phyloP scores from a whole-genome alignment of 1,284 basidiomycete genomes.

The Sporisorium scitamineum region DNA sequence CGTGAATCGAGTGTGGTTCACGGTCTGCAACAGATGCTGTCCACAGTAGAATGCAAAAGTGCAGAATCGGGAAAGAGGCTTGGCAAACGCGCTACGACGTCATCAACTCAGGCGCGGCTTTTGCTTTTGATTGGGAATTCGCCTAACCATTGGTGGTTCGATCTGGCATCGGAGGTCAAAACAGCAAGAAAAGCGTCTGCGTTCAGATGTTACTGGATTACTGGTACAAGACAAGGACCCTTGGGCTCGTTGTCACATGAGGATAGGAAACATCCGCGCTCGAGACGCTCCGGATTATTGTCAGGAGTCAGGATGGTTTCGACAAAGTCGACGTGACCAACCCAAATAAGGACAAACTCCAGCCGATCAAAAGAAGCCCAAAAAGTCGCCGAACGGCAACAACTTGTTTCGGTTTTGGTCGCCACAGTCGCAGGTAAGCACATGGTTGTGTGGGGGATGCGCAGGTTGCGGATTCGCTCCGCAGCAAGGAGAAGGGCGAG shows the following conservation, averaged over 20 bases:
- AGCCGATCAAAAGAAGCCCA: not conserved
- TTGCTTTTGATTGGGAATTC: not conserved
- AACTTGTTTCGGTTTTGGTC: not conserved
- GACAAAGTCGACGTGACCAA: not conserved
- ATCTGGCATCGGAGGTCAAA: not conserved
- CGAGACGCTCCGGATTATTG: too few species aligned
- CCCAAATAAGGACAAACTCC: not conserved
- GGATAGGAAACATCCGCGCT: not conserved
- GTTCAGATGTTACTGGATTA: not conserved
- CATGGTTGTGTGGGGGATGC: not conserved
- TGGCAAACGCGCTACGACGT: constrained; percentile 4
- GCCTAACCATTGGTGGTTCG: not conserved
- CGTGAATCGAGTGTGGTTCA: not conserved
- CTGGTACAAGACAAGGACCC: constrained; percentile 7
- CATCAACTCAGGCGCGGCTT: not conserved
- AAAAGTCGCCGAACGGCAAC: not conserved
- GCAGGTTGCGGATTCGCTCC: too few species aligned
- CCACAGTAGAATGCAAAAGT: not conserved
- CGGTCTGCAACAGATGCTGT: not conserved
- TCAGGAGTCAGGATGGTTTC: too few species aligned
- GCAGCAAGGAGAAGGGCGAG: too few species aligned
- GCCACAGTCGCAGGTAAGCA: not conserved
- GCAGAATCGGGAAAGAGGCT: not conserved
- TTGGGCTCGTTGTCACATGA: not conserved
- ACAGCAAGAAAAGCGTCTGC: not conserved